Evolutionary conservation across 352 stramenopile genomes (phyloP), one percentile per base, ranked within the genome.

Genomic region (Aphanomyces euteiches): DNA sequence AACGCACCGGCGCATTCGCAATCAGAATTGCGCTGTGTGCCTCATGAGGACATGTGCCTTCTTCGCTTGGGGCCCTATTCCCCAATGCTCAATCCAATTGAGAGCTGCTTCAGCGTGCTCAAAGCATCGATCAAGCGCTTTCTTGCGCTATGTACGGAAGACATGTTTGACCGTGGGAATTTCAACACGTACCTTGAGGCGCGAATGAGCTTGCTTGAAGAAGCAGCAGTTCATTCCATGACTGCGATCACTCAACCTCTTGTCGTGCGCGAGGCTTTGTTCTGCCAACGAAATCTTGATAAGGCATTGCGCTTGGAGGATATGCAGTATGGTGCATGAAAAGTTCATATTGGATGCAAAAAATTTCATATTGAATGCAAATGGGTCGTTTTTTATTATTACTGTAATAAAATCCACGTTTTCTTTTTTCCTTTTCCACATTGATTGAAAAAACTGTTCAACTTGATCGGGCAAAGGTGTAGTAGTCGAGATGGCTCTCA

Each of bases 71-170:
- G 61, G 2, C 64, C 67, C 1, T 75, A 72, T 53, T 72, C 47
- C 38, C 43, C 63, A 5, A 77, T 72, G 74, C 71, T 61, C 54
- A 79, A 77, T 36, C 63, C 67, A 5, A 75, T 77, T 38, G 50
- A 75, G 36, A 40, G 65, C 38, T 75, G 69, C 8, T 78, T 74
- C 41, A 74, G 56, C n/a, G 21, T 56, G 1, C 21, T 61, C 1
- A 61, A 61, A 19, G 13, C 37, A 38, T 17, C 13, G 13, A 61
- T 36, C 37, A 61, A 61, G 37, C 12, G 56, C 21, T 48, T 38
- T 61, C 56, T 61, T 15, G 21, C 56, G 21, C 21, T 17, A 13
- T 2, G 21, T 2, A 48, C 56, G 2, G 2, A 13, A 1, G 13
- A 2, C 21, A 61, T 61, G 56, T 61, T 61, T 61, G 56, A 61